Base-by-base conservation (phyloP, 2,329 filamentous ascomycete genomes). In the Alternaria infectoria region DNA sequence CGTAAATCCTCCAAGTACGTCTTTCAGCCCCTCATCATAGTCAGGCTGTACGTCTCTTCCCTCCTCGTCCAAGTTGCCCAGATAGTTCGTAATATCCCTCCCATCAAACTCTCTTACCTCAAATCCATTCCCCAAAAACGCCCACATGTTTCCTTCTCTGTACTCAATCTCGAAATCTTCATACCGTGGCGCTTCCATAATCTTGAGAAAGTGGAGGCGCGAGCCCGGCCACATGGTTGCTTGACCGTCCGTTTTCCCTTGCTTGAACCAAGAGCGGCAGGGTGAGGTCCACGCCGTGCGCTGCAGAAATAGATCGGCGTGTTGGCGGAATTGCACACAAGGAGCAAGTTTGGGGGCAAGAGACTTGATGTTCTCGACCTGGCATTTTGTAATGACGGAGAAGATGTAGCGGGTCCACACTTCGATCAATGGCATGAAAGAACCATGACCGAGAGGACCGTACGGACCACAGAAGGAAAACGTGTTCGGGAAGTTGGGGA, bases 31-130 rank as follows among this genome's bases (percentile, higher is more conserved):
- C 52, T 81, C 73, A 40, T 79, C 81, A 70, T 81, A 83, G 10
- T 74, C 74, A 8, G 81, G 81, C 74, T 83, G 80, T 43, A 76
- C 72, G 71, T 82, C 81, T 49, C 65, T 72, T 4, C 79, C 79
- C 23, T 77, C 70, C 9, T 73, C 73, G 66, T 82, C 75, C 61
- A 82, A 59, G 50, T 65, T 67, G 0, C 82, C 82, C 45, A 84
- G 62, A 74, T 84, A 84, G 67, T 81, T 76, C 43, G 81, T 83
- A 21, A 83, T 78, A 71, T 84, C 82, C 57, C 81, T 76, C n/a
- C 82, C 82, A 73, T 84, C 82, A 70, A 78, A 77, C 72, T 84
- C 82, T 54, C 82, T 71, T n/a, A 73, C 71, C 64, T 81, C 77
- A 59, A 84, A 84, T n/a, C 71, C 72, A 63, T 75, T 74, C 1